Conservation (phyloP, 495 filamentous ascomycete species). For the Xylaria acuta region DNA sequence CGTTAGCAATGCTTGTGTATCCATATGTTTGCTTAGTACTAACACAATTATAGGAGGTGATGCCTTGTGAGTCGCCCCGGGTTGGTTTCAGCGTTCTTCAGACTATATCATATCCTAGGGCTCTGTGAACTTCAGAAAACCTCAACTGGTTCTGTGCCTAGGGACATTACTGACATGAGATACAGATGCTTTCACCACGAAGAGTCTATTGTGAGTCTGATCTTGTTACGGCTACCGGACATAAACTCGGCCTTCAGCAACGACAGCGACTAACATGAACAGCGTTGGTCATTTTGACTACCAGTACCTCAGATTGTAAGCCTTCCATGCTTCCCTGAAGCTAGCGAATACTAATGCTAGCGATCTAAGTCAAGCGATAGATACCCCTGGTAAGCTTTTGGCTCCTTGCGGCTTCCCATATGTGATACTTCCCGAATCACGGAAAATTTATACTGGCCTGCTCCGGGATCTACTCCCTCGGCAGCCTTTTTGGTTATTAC, state of each 20-base stretch:
- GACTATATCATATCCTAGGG: not conserved
- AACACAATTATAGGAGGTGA: constrained; percentile 65
- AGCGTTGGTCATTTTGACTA: constrained; percentile 96
- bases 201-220: constrained; percentile 73
- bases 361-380: constrained; percentile 25
- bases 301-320: constrained; percentile 92
- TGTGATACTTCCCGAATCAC: not conserved
- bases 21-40: not conserved
- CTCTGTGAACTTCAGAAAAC: not conserved
- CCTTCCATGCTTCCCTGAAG: constrained; percentile 58
- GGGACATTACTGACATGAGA: constrained; percentile 8
- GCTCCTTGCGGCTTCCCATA: not conserved
- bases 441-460: not conserved
- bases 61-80: constrained; percentile 64
- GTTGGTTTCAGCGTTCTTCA: not conserved
- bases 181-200: constrained; percentile 90
- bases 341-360: constrained; percentile 5
- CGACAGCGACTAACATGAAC: constrained; percentile 10
- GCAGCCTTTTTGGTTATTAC: not conserved
- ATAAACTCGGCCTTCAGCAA: not conserved
- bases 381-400: constrained; percentile 30
- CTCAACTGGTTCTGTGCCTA: not conserved
- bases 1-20: not conserved
- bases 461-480: not conserved
- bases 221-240: not conserved